Conservation (phyloP, 192 early-diverging fungal species). For the Thoreauomyces humboldtii region DNA sequence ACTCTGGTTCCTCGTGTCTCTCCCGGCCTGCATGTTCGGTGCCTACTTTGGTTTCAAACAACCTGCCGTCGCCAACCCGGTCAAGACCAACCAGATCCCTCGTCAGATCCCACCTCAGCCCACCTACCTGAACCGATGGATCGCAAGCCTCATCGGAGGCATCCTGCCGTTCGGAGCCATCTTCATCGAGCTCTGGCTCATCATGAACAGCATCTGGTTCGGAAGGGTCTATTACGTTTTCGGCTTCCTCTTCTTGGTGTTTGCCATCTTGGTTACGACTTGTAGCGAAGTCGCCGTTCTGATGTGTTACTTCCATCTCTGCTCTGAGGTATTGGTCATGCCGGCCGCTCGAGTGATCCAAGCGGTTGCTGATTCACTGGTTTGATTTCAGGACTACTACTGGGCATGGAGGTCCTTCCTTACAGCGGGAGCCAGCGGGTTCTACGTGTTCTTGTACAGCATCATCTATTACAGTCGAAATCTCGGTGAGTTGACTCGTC, state of each 20-base stretch:
- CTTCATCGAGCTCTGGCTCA: slow-evolving; percentile 62
- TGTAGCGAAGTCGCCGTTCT: slow-evolving; percentile 50
- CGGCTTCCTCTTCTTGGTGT: slow-evolving; percentile 56
- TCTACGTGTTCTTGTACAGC: slow-evolving; percentile 79
- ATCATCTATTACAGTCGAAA: slow-evolving; percentile 45
- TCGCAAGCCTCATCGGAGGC: slow-evolving; percentile 66
- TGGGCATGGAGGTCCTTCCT: slow-evolving; percentile 91
- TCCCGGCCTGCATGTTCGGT: slow-evolving; percentile 79
- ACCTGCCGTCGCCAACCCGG: slow-evolving; percentile 74
- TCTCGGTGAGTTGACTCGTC: slow-evolving; percentile 20
- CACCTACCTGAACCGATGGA: slow-evolving; percentile 58
- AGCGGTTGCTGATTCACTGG: slow-evolving; percentile 6
- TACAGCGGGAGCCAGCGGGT: slow-evolving; percentile 63
- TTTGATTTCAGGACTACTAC: slow-evolving; percentile 55
- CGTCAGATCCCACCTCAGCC: slow-evolving; percentile 81
- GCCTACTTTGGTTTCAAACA: slow-evolving; percentile 79
- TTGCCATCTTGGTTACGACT: slow-evolving; percentile 53
- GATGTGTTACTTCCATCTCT: slow-evolving; percentile 59
- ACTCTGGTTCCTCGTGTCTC: slow-evolving; percentile 79
- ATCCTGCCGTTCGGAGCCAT: slow-evolving; percentile 66
- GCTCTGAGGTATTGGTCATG: slow-evolving; percentile 38
- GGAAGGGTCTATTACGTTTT: slow-evolving; percentile 58
- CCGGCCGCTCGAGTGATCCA: too few relatives aligned
- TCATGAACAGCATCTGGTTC: slow-evolving; percentile 56
- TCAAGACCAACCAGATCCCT: slow-evolving; percentile 89